These are phyloP conservation scores for Trichomonas vaginalis DNA, from an alignment of 208 protist genomes.

Conservation along the genomic window DNA sequence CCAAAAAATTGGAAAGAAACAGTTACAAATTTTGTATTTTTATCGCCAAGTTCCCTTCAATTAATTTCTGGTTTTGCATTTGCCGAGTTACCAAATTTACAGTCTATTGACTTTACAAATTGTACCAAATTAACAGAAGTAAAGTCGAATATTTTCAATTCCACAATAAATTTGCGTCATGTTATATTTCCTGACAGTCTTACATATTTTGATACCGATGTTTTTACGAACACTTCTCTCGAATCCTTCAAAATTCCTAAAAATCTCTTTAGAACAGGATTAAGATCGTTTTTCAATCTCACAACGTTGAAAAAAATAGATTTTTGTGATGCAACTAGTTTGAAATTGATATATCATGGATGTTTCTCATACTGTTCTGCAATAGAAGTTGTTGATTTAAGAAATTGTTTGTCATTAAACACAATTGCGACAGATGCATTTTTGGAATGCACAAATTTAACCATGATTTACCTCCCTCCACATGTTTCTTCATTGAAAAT, in stretches of 20 bases:
- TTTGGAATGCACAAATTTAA: background rate
- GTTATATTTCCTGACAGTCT: background rate
- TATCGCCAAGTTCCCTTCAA: background rate
- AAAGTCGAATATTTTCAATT: background rate
- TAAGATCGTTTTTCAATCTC: background rate
- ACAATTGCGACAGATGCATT: background rate
- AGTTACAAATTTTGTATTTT: background rate
- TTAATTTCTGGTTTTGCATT: background rate
- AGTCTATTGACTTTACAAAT: background rate
- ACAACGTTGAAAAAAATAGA: background rate
- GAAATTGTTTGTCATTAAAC: background rate
- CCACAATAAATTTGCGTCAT: background rate
- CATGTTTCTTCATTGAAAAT: background rate
- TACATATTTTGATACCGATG: background rate
- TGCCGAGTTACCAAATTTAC: background rate
- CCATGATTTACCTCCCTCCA: background rate
- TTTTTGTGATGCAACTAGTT: background rate
- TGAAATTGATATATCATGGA: background rate
- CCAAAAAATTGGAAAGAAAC: background rate
- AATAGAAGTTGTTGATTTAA: background rate
- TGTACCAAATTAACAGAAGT: background rate
- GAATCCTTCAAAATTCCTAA: background rate
- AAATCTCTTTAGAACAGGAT: background rate
- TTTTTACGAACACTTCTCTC: background rate
- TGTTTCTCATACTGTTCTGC: background rate